A percentile compares a stretch with the other conserved stretches of the same genome.
Evolutionary conservation across 352 stramenopile species (phyloP).

Genomic region (Paralagenidium karlingii): DNA sequence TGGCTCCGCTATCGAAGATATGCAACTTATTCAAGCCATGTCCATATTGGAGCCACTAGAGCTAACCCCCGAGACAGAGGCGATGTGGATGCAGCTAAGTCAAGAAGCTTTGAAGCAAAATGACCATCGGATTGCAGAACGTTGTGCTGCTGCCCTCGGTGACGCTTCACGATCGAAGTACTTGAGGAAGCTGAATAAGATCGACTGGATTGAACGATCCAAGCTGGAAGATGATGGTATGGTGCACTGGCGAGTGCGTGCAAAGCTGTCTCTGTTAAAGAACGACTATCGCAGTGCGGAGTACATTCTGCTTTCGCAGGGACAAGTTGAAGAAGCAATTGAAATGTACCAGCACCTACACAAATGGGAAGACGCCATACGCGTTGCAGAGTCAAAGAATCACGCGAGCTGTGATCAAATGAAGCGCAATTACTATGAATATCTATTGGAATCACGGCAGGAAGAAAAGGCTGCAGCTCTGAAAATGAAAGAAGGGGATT

Average conservation of each 20-base stretch:
- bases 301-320: conserved; percentile 84
- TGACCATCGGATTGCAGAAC: conserved; percentile 83
- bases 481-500: conserved; percentile 88
- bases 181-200: conserved; percentile 85
- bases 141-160: conserved; percentile 84
- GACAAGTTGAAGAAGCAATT: conserved; percentile 88
- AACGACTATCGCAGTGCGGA: conserved; percentile 87
- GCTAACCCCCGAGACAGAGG: conserved; percentile 83
- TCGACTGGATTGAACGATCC: conserved; percentile 65
- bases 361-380: conserved; percentile 92
- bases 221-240: conserved; percentile 65
- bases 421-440: conserved; percentile 87
- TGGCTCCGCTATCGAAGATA: conserved; percentile 88
- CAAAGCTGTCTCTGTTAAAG: conserved; percentile 71
- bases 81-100: conserved; percentile 90
- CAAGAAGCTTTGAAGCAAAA: conserved; percentile 75
- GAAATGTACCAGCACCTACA: conserved; percentile 92
- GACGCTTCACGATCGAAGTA: conserved; percentile 84
- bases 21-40: conserved; percentile 84
- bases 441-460: conserved; percentile 86
- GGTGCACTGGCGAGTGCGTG: conserved; percentile 81
- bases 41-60: conserved; percentile 87
- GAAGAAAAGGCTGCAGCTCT: conserved; percentile 85
- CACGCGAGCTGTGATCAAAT: conserved; percentile 75
- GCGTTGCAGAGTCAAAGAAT: conserved; percentile 77